Conservation (phyloP, 306 rosid species). For the Cicer yamashitae region DNA sequence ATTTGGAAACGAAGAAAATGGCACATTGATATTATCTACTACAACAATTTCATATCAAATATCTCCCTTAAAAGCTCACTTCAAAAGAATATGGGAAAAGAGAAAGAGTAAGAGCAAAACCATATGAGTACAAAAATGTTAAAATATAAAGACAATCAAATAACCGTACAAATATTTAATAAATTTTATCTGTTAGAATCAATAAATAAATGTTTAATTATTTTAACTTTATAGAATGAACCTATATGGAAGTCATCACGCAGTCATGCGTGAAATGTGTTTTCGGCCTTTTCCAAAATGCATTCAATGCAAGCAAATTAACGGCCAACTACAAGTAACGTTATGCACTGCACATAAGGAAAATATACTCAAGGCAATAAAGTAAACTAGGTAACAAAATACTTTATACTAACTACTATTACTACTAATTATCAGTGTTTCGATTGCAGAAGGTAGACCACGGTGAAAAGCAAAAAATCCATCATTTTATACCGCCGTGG, state of each 20-base stretch:
- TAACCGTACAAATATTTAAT: neutral
- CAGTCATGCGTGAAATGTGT: neutral
- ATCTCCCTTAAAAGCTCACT: conserved; percentile 3
- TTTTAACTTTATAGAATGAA: neutral
- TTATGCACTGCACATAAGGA: neutral
- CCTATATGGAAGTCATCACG: neutral
- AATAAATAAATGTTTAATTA: neutral
- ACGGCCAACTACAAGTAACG: neutral
- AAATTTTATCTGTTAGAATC: neutral
- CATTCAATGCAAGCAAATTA: neutral
- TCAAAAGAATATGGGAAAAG: neutral
- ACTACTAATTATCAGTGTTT: neutral
- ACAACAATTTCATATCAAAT: neutral
- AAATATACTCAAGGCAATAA: conserved; percentile 12
- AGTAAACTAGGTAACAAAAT: conserved; percentile 13
- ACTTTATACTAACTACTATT: neutral
- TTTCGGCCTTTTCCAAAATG: neutral
- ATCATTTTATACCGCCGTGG: too few species aligned
- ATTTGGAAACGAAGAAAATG: conserved; percentile 6
- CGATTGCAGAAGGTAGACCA: too few species aligned
- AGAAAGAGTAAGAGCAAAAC: neutral
- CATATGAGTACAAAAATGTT: neutral
- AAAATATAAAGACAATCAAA: neutral
- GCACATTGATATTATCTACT: neutral
- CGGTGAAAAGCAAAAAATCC: too few species aligned